Evolutionary conservation across 257 asterid genomes (phyloP), one percentile per base, ranked within the genome.

Genomic region (Echium plantagineum): DNA sequence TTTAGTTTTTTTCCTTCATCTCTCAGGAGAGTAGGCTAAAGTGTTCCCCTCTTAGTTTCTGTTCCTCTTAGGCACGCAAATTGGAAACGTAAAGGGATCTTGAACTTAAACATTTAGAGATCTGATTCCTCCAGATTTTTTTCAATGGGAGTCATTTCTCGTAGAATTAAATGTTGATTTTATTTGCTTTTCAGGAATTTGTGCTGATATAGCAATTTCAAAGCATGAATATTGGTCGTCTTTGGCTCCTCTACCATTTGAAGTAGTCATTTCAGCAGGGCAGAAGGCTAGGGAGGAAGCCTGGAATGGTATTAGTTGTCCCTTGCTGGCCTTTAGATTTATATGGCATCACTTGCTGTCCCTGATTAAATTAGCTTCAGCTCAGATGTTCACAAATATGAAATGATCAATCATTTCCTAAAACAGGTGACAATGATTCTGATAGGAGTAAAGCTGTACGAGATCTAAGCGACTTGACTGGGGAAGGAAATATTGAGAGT

Each of bases 401-500:
- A 56, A 28, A 22, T 49, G 20, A 22, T 63, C 70, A 63, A 62
- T 65, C 52, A 19, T 63, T 71, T 64, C 63, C 62, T 66, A 68
- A 63, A 61, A 73, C 80, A 76, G 85, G 79, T 57, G 85, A 68
- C 35, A 77, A 79, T 66, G 77, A 76, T 71, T 65, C 80, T 16
- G 82, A 79, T 59, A 63, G 82, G 72, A 66, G 60, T 61, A 73
- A 66, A 67, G 74, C 70, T 65, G 75, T 76, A 66, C 86, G 89
- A 52, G 89, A 84, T 78, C 78, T 89, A 77, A 93, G 77, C 70
- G 97, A 93, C 79, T 66, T 93, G 65, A 69, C 91, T 17, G 99
- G 99, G 76, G 99, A 93, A 77, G 99, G 99, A 79, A 93, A 86
- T 77, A 89, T 93, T 57, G 99, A 93, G 81, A 93, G 85, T 71